These are phyloP conservation scores for Candida insectalens DNA, from an alignment of 805 yeast genomes.

Conservation along the genomic window DNA sequence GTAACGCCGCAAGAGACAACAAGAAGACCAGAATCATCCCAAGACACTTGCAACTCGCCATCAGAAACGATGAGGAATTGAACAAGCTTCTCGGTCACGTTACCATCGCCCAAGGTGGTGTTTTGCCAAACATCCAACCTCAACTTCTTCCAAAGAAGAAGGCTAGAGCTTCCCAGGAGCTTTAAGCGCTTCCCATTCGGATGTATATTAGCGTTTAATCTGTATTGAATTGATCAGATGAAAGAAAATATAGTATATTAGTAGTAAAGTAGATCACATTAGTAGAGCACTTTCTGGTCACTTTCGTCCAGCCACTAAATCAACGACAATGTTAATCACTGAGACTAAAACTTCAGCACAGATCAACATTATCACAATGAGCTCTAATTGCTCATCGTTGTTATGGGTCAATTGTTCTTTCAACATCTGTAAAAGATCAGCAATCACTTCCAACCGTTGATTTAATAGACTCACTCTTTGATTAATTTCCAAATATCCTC, in stretches of 20 bases:
- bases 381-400: slow-evolving; percentile 85
- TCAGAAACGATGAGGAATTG: slow-evolving; percentile 98
- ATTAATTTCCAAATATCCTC: slow-evolving; percentile 91
- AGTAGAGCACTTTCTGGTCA: not conserved
- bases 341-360: slow-evolving; percentile 91
- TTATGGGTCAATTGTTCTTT: slow-evolving; percentile 96
- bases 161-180: slow-evolving; percentile 51
- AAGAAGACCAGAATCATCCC: slow-evolving; percentile 98
- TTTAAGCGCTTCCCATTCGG: slow-evolving; percentile 24
- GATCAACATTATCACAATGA: slow-evolving; percentile 81
- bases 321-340: slow-evolving; percentile 58
- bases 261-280: not conserved
- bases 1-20: slow-evolving; percentile 98
- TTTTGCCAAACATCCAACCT: slow-evolving; percentile 93
- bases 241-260: not conserved
- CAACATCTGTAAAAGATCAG: slow-evolving; percentile 89
- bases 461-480: slow-evolving; percentile 86
- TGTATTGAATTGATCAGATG: not conserved
- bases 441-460: slow-evolving; percentile 87
- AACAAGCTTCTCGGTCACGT: slow-evolving; percentile 89
- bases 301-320: slow-evolving; percentile 16
- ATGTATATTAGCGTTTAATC: slow-evolving; percentile 18
- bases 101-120: slow-evolving; percentile 99
- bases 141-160: slow-evolving; percentile 67
- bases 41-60: slow-evolving; percentile 97